phyloP scores from a whole-genome alignment of 2,329 filamentous ascomycete species.

The Lasiodiplodia gonubiensis region DNA sequence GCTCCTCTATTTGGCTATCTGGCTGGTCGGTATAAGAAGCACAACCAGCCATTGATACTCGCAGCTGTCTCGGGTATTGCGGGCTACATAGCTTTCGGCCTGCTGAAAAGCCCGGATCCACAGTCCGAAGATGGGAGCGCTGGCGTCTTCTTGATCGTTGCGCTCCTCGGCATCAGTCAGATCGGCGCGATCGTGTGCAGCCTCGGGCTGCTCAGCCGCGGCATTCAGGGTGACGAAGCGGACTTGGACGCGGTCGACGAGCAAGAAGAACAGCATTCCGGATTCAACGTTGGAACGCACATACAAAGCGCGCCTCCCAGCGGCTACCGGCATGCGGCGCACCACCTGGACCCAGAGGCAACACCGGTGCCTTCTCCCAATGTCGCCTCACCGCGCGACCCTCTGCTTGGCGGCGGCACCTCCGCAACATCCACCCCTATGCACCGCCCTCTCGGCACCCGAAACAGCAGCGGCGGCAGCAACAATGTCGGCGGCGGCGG shows the following conservation, averaged over 20 bases:
- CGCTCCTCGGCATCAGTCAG: conserved; percentile 86
- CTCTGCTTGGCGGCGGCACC: conserved; percentile 37
- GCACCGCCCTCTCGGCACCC: conserved; percentile 1
- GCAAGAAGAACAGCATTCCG: conserved; percentile 23
- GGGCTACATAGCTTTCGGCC: conserved; percentile 78
- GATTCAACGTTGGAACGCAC: background rate
- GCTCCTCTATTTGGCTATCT: conserved; percentile 88
- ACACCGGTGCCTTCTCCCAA: conserved; percentile 32
- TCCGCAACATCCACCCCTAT: conserved; percentile 12
- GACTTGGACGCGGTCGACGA: conserved; percentile 26
- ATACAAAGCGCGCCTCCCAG: background rate
- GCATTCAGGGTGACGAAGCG: conserved; percentile 65
- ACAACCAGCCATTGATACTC: conserved; percentile 76
- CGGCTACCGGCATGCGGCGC: conserved; percentile 1
- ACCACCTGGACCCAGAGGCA: conserved; percentile 27
- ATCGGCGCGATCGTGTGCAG: conserved; percentile 97
- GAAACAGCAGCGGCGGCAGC: conserved; percentile 10
- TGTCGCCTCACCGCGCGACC: conserved; percentile 42
- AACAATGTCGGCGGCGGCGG: background rate
- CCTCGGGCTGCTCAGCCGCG: conserved; percentile 82
- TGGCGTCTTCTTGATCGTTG: conserved; percentile 75
- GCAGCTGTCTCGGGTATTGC: conserved; percentile 75
- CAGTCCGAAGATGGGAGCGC: conserved; percentile 71
- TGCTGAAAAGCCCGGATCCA: conserved; percentile 77
- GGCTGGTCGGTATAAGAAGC: conserved; percentile 65